phyloP scores from a whole-genome alignment of 441 rosid genomes.

The Erodium texanum region DNA sequence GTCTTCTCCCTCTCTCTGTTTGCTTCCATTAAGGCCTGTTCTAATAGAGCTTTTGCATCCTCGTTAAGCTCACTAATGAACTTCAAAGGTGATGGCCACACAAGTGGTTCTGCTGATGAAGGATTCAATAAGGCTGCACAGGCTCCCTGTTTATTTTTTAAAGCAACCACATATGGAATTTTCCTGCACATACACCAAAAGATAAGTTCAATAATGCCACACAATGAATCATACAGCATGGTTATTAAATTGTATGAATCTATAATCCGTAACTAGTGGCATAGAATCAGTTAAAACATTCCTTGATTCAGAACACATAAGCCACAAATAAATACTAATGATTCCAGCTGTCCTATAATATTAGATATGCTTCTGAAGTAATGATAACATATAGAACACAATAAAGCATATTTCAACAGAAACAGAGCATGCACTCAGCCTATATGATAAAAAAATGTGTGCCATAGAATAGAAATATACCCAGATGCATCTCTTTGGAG shows the following conservation, averaged over 20 bases:
- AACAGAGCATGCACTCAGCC: too few species aligned
- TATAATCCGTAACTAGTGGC: not conserved
- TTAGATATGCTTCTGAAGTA: too few species aligned
- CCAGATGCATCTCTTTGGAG: slow-evolving; percentile 88
- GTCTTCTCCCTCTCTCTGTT: slow-evolving; percentile 80
- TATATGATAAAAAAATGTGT: too few species aligned
- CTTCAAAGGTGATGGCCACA: slow-evolving; percentile 95
- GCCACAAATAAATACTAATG: not conserved
- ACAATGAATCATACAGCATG: not conserved
- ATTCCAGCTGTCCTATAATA: too few species aligned
- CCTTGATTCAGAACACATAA: not conserved
- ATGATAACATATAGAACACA: too few species aligned
- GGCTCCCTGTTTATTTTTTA: slow-evolving; percentile 64
- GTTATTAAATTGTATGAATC: not conserved
- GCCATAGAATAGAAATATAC: slow-evolving; percentile 31
- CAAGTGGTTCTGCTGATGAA: slow-evolving; percentile 88
- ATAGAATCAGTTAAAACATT: not conserved
- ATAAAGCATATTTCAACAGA: too few species aligned
- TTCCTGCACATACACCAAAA: slow-evolving; percentile 39
- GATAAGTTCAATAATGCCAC: not conserved
- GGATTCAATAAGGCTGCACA: slow-evolving; percentile 90
- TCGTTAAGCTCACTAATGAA: slow-evolving; percentile 84
- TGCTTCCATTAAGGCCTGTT: slow-evolving; percentile 76
- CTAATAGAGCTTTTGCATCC: slow-evolving; percentile 71
- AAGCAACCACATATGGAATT: slow-evolving; percentile 75